Percentiles rank a stretch among this genome's conserved stretches.
phyloP scores from a whole-genome alignment of 2,329 filamentous ascomycete species.

The Ophiostoma fasciatum region DNA sequence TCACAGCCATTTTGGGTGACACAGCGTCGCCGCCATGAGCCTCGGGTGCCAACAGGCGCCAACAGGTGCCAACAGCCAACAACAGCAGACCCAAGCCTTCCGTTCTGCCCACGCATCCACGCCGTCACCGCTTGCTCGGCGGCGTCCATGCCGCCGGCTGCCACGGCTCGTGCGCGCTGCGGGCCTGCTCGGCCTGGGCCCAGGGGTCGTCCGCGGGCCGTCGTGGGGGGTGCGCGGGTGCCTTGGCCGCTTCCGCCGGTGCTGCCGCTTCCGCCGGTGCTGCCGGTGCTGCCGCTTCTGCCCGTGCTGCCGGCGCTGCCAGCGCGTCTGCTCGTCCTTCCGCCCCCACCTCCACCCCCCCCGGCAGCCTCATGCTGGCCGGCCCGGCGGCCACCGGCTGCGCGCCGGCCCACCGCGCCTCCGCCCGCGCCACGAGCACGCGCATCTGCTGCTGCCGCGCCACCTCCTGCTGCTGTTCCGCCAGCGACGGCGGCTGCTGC shows the following conservation, averaged over 20 bases:
- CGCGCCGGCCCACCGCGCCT: conserved; percentile 44
- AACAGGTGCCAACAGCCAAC: no score
- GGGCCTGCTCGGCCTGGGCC: conserved; percentile 27
- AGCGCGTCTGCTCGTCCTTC: conserved; percentile 1
- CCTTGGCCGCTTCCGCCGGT: conserved; percentile 3
- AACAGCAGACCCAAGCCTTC: no score
- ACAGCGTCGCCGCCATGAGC: no score
- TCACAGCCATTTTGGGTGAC: no score
- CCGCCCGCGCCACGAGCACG: conserved; percentile 43
- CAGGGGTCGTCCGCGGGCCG: conserved; percentile 33
- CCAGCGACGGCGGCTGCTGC: conserved; percentile 34
- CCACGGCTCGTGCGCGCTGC: conserved; percentile 47
- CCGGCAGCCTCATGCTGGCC: no score
- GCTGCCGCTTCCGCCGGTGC: background rate
- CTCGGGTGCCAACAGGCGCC: no score
- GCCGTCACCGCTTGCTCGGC: conserved; percentile 17
- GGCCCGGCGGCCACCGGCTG: conserved; percentile 20
- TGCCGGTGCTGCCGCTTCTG: background rate
- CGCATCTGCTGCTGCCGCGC: conserved; percentile 37
- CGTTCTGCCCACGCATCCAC: no score
- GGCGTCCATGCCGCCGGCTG: conserved; percentile 47
- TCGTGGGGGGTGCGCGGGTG: background rate
- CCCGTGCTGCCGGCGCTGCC: background rate
- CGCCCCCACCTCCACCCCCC: conserved; percentile 5
- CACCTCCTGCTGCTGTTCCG: conserved; percentile 41